A percentile compares a stretch with the other conserved stretches of the same genome.
These are phyloP conservation scores for Coemansia brasiliensis DNA, from an alignment of 192 early-diverging fungal genomes.

Conservation along the genomic window DNA sequence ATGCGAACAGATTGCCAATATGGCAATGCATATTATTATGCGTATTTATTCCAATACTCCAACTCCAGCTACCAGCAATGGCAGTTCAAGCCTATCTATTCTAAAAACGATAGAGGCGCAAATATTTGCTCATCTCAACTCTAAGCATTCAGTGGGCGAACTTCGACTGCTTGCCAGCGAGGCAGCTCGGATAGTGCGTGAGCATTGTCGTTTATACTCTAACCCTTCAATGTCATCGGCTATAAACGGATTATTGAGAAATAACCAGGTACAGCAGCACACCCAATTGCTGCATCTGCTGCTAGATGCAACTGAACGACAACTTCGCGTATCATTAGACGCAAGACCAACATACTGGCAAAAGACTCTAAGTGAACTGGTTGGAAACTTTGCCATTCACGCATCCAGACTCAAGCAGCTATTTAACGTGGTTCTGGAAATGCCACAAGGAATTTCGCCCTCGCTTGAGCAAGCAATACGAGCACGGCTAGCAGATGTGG, in stretches of 20 bases:
- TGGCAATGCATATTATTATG: background rate
- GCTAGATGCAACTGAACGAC: constrained; percentile 15
- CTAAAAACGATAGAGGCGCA: background rate
- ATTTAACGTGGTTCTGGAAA: constrained; percentile 23
- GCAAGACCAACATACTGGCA: constrained; percentile 6
- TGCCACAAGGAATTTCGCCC: background rate
- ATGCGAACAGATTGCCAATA: background rate
- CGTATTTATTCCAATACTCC: background rate
- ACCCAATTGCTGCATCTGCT: constrained; percentile 28
- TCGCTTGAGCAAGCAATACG: constrained; percentile 6
- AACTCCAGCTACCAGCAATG: too few relatives aligned
- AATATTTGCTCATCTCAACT: background rate
- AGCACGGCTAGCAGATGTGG: constrained; percentile 32
- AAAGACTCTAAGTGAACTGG: constrained; percentile 11
- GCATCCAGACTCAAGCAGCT: constrained; percentile 34
- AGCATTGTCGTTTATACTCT: constrained; percentile 19
- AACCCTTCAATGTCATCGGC: constrained; percentile 1
- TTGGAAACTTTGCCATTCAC: constrained; percentile 29
- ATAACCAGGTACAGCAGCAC: constrained; percentile 11
- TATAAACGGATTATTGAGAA: constrained; percentile 16
- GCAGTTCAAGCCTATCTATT: background rate
- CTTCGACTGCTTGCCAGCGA: constrained; percentile 13
- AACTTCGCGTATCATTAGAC: constrained; percentile 12
- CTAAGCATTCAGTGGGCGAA: too few relatives aligned
- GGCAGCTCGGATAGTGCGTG: constrained; percentile 34